phyloP scores from a whole-genome alignment of 345 rosid genomes.

The Eucalyptus cloeziana region DNA sequence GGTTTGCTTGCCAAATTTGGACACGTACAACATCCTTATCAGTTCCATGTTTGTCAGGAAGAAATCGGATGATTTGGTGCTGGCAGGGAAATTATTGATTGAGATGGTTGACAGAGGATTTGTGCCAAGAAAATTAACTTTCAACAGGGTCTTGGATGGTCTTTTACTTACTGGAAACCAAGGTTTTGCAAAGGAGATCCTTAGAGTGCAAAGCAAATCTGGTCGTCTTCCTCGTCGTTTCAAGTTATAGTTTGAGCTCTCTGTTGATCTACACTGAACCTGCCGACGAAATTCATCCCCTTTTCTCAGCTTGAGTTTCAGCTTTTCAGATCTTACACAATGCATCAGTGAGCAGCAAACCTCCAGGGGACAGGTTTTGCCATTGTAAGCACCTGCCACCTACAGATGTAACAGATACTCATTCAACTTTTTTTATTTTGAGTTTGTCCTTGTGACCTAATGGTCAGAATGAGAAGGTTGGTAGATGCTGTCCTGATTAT shows the following conservation, averaged over 20 bases:
- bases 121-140: slow-evolving; percentile 62
- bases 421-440: neutral
- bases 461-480: neutral
- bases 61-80: slow-evolving; percentile 56
- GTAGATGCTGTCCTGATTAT: neutral
- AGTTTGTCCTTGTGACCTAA: neutral
- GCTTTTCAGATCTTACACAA: neutral
- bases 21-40: slow-evolving; percentile 74
- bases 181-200: slow-evolving; percentile 54
- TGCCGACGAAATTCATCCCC: neutral
- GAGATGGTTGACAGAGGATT: slow-evolving; percentile 96
- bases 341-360: neutral
- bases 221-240: slow-evolving; percentile 38
- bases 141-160: slow-evolving; percentile 73
- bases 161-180: slow-evolving; percentile 84
- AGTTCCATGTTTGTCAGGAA: slow-evolving; percentile 86
- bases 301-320: neutral
- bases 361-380: neutral
- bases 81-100: slow-evolving; percentile 71
- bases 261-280: neutral
- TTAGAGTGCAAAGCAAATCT: slow-evolving; percentile 60
- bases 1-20: slow-evolving; percentile 75
- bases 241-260: slow-evolving; percentile 15
- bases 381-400: neutral
- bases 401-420: neutral